A percentile compares a stretch with the other conserved stretches of the same genome.
Evolutionary conservation across 108 stramenopile species (phyloP).

Genomic region (Skeletonema menzelii): DNA sequence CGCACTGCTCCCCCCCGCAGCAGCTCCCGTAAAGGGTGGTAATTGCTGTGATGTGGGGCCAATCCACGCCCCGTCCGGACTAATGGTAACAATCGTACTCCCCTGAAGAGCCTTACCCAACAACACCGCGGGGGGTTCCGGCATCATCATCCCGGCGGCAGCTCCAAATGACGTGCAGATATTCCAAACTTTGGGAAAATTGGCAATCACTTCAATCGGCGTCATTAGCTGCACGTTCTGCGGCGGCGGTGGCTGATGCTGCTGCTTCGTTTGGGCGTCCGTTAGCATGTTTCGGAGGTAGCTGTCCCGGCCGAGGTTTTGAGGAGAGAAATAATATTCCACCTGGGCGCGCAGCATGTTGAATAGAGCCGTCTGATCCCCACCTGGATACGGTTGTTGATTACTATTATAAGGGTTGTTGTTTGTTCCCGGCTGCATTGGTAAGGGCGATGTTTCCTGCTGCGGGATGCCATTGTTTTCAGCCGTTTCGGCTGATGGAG

Average conservation of each 20-base stretch:
- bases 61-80: conserved; percentile 59
- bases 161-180: conserved; percentile 34
- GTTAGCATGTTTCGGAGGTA: conserved; percentile 57
- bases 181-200: conserved; percentile 62
- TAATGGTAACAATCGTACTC: conserved; percentile 46
- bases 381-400: background rate
- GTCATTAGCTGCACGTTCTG: conserved; percentile 23
- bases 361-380: conserved; percentile 8
- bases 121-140: conserved; percentile 19
- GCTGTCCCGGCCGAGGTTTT: conserved; percentile 57
- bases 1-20: background rate
- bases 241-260: conserved; percentile 34
- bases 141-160: background rate
- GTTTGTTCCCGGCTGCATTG: background rate
- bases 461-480: background rate
- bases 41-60: conserved; percentile 40
- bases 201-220: conserved; percentile 51
- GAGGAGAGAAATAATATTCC: conserved; percentile 68
- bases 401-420: background rate
- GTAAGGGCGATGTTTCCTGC: background rate
- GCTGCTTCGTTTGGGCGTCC: conserved; percentile 4
- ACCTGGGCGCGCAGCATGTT: conserved; percentile 47
- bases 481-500: background rate
- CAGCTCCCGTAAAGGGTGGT: conserved; percentile 13
- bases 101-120: conserved; percentile 41